These are phyloP conservation scores for Camelina neglecta DNA, from an alignment of 345 rosid genomes.

Conservation along the genomic window DNA sequence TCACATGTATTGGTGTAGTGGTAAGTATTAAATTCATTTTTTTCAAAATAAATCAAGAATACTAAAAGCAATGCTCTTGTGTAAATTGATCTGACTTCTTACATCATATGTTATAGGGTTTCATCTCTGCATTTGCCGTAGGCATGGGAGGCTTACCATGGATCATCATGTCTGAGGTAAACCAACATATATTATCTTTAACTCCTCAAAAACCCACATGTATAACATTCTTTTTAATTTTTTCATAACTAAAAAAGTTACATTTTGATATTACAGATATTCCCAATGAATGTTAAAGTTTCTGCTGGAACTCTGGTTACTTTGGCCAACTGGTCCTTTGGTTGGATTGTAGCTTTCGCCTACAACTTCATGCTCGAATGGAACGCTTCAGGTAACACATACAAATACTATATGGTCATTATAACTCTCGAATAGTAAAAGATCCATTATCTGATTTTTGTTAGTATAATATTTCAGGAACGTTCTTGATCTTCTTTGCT, in stretches of 20 bases:
- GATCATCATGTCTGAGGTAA: constrained; percentile 75
- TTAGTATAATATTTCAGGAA: constrained; percentile 46
- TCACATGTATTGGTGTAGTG: constrained; percentile 44
- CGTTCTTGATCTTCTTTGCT: constrained; percentile 57
- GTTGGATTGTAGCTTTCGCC: constrained; percentile 56
- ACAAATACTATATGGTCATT: not conserved
- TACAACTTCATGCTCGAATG: constrained; percentile 61
- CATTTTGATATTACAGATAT: constrained; percentile 43
- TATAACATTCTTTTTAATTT: not conserved
- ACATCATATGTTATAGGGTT: constrained; percentile 45
- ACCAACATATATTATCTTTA: not conserved
- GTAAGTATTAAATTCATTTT: constrained; percentile 32
- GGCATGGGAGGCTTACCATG: constrained; percentile 68
- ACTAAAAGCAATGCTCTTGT: not conserved
- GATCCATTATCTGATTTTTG: not conserved
- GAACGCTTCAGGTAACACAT: constrained; percentile 53
- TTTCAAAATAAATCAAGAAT: not conserved
- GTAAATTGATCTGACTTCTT: not conserved
- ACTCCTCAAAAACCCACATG: not conserved
- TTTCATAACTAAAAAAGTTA: not conserved
- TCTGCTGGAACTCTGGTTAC: constrained; percentile 63
- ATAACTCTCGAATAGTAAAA: not conserved
- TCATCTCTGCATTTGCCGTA: constrained; percentile 39
- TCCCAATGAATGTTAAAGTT: constrained; percentile 61
- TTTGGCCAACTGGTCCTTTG: constrained; percentile 50